These are phyloP conservation scores for Stagonosporopsis chrysanthemi DNA, from an alignment of 2,329 filamentous ascomycete species.

Conservation along the genomic window DNA sequence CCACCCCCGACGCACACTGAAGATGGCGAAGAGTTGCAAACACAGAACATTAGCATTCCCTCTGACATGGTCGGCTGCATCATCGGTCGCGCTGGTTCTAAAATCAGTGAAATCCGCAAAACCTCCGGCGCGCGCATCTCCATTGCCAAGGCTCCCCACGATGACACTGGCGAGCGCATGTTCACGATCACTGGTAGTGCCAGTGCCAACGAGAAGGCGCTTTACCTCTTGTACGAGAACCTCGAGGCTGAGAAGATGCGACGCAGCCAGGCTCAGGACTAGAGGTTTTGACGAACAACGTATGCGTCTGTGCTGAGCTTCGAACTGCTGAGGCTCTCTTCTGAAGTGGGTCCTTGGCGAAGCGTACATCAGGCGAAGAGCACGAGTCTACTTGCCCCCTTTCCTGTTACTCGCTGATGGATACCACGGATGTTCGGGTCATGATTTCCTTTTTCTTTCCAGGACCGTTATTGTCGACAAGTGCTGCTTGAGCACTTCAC, in stretches of 20 bases:
- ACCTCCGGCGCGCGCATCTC: constrained; percentile 96
- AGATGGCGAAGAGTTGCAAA: constrained; percentile 97
- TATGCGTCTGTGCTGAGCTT: constrained; percentile 1
- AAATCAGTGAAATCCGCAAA: constrained; percentile 99
- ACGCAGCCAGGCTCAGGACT: constrained; percentile 75
- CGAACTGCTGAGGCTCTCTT: constrained; percentile 10
- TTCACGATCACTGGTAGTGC: constrained; percentile 98
- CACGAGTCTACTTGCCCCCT: constrained; percentile 42
- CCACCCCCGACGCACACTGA: constrained; percentile 85
- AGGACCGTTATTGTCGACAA: constrained; percentile 39
- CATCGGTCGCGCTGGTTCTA: constrained; percentile 91
- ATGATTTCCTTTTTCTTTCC: constrained; percentile 40
- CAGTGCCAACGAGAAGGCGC: constrained; percentile 91
- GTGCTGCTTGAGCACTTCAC: constrained; percentile 52
- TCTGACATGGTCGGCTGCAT: constrained; percentile 99
- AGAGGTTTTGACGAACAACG: constrained; percentile 19
- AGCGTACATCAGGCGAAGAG: constrained; percentile 30
- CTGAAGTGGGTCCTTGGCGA: constrained; percentile 5
- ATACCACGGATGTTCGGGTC: constrained; percentile 43
- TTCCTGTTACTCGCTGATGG: constrained; percentile 42
- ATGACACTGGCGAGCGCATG: constrained; percentile 98
- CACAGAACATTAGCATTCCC: constrained; percentile 99
- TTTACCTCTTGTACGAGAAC: constrained; percentile 98
- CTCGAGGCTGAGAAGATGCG: constrained; percentile 99
- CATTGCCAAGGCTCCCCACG: constrained; percentile 95